phyloP scores from a whole-genome alignment of 352 stramenopile species.

The Peronospora farinosa region DNA sequence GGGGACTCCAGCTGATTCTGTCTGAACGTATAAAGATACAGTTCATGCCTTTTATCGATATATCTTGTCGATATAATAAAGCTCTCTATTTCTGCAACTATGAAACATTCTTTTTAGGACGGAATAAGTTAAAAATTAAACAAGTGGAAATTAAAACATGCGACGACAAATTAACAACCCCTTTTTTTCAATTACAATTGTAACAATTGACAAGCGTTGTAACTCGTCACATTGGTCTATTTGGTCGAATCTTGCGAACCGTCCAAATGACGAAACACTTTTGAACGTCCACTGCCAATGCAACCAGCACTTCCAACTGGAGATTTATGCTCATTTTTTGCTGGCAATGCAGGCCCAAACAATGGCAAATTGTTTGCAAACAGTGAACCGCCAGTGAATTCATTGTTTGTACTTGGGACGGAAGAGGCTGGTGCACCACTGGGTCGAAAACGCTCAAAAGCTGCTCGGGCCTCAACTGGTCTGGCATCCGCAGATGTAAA shows the following conservation, averaged over 20 bases:
- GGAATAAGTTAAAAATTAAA: no score
- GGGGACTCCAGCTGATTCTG: background rate
- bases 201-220: background rate
- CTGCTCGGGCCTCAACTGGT: constrained; percentile 37
- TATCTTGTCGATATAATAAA: no score
- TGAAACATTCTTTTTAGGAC: no score
- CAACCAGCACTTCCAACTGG: constrained; percentile 13
- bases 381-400: constrained; percentile 15
- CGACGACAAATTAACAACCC: no score
- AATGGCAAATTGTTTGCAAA: constrained; percentile 46
- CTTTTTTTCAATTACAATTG: background rate
- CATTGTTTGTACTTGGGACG: background rate
- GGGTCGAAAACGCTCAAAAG: constrained; percentile 39
- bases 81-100: no score
- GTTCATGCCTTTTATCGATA: no score
- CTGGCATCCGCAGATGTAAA: constrained; percentile 58
- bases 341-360: constrained; percentile 30
- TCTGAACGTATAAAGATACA: no score
- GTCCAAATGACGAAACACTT: constrained; percentile 7
- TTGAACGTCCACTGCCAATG: constrained; percentile 26
- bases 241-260: background rate
- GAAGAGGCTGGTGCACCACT: background rate
- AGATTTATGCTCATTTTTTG: constrained; percentile 2
- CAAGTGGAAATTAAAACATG: no score
- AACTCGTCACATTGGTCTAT: background rate